Evolutionary conservation across 805 yeast species (phyloP), one percentile per base, ranked within the genome.

Genomic region (Candida taoyuanica): DNA sequence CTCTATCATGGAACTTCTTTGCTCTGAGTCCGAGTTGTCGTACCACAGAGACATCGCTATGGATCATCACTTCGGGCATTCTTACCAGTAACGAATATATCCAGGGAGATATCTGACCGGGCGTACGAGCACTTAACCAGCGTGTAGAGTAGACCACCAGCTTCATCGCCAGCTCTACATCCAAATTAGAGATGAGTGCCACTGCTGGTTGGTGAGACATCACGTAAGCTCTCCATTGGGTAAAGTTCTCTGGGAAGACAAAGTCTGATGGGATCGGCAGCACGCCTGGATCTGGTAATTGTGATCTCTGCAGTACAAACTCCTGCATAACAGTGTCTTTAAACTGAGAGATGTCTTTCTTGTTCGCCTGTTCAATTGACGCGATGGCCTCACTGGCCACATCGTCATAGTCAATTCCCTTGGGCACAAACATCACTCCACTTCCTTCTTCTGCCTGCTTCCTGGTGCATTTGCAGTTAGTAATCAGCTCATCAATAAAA

Each of bases 231-330:
- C 52, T 41, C 60, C 59, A 55, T 17, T 43, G 46, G 2, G 55
- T 52, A 43, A 53, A 53, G 15, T 38, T 49, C 28, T 43, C 46
- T 9, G 58, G 58, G 36, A 51, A 48, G 17, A 34, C 36, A 17
- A 48, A 50, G 14, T 41, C 43, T 7, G 36, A 14, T 0, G 58
- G 58, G 12, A 46, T 39, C 3, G 27, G 27, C 5, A 48, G 27
- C 5, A 16, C 31, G 6, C 47, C 51, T 16, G 26, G 36, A 4
- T 24, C 43, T 13, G 49, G 53, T 5, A 51, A 29, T 2, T 1
- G 3, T 1, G 19, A 36, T 35, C 44, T 37, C 15, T 46, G 47
- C 6, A 17, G 9, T 8, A 17, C 17, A 23, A 39, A 47, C 18
- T 43, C 39, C 3, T 24, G 19, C 4, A 49, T 28, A 18, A 14